phyloP scores from a whole-genome alignment of 106 monocot genomes.

The Hemerocallis citrina region DNA sequence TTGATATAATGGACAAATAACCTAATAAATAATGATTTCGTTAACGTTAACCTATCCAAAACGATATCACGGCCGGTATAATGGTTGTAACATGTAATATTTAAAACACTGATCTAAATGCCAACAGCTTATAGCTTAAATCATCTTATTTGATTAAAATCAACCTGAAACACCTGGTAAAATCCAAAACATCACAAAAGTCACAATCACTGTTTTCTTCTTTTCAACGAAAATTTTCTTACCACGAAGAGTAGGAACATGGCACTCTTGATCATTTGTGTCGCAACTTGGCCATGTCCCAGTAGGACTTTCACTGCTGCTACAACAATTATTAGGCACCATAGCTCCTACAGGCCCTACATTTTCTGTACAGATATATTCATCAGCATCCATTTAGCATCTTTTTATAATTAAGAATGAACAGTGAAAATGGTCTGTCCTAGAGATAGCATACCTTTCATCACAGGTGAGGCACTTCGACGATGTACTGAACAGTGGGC shows the following conservation, averaged over 20 bases:
- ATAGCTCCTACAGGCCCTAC: conserved; percentile 18
- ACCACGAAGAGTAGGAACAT: conserved; percentile 51
- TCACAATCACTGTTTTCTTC: too few species aligned
- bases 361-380: conserved; percentile 2
- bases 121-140: too few species aligned
- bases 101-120: too few species aligned
- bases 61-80: too few species aligned
- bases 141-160: too few species aligned
- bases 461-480: conserved; percentile 22
- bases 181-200: too few species aligned
- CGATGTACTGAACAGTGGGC: conserved; percentile 42
- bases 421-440: not conserved
- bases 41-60: too few species aligned
- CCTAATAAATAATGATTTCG: too few species aligned
- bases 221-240: conserved; percentile 3
- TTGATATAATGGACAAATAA: too few species aligned
- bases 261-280: conserved; percentile 54
- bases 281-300: conserved; percentile 33
- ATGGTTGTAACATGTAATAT: too few species aligned
- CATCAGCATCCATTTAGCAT: not conserved
- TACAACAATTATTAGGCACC: conserved; percentile 41
- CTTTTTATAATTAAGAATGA: not conserved
- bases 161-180: too few species aligned
- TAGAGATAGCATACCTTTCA: conserved; percentile 34
- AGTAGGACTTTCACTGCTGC: conserved; percentile 43